Evolutionary conservation across 176 grass and related monocot genomes (phyloP), one percentile per base, ranked within the genome.

Genomic region (Paspalum notatum): DNA sequence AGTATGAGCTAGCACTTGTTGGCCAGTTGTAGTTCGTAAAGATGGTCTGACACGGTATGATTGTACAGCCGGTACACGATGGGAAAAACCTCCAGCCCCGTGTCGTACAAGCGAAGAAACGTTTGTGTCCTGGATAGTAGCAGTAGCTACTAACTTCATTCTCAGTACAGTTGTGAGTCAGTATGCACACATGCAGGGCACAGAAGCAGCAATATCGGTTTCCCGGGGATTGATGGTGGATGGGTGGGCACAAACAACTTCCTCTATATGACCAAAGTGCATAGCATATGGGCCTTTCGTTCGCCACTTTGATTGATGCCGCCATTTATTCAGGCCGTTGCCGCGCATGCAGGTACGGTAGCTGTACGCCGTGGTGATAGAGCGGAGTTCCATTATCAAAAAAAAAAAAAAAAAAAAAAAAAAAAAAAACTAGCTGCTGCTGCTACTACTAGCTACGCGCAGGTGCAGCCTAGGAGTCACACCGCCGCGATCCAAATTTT

Each of bases 51-150:
- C 80, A 64, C 12, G 58, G 47, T 26, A 74, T 17, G 32, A 20
- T 20, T 50, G 57, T 64, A 42, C 69, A 52, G 46, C 8, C 11
- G 45, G 80, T 63, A 72, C 80, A 63, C 18, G 21, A 26, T 20
- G 18, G 6, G 46, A 14, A 63, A 49, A 8, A 16, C 10, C 43
- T 5, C 16, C 64, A 10, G 46, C 20, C 25, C 5, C 70, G 62
- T 74, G 44, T 51, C 59, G 70, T 83, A 54, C 21, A 53, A 37
- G 80, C 25, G 40, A 54, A 65, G 69, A 41, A 65, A 72, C 17
- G n/a, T 32, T 32, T 54, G 54, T 15, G 54, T 52, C 76, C 46
- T 52, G 59, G 62, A 62, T 77, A 5, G 32, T 32, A 32, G n/a
- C n/a, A n/a, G 9, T 59, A 50, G 45, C 14, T 48, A 17, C 12